Base-by-base conservation (phyloP, 1,139 yeast species). In the Saccharomycopsis hybrid region DNA sequence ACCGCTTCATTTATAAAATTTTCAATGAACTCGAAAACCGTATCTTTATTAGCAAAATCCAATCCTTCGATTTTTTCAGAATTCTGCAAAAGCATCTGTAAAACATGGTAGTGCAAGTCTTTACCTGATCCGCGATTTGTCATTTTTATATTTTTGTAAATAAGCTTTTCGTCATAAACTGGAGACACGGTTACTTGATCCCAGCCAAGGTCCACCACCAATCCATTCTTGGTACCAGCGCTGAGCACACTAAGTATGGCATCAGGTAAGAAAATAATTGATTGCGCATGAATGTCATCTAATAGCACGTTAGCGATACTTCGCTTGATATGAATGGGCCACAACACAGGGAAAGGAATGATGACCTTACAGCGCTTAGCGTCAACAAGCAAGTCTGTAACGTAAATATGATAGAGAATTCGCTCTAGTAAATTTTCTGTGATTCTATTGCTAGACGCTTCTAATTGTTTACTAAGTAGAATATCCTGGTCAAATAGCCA, bases 141-240 rank as follows among this genome's bases (percentile, higher is more conserved):
- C 7, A 59, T 54, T 41, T 49, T 59, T 5, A 58, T 41, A n/a
- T 56, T 56, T 8, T 60, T 61, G 18, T 62, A 63, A 37, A 71
- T 55, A 37, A 65, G 59, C 53, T 76, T 62, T 53, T 73, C 61
- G 56, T 81, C 86, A 49, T 64, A 64, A 0, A 85, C 73, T 0
- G 84, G 78, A 2, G 69, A 66, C 1, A 82, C 65, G 0, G 68
- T 64, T 1, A 73, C 60, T 27, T 70, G 65, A 32, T 69, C 70
- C 82, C 85, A 79, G 0, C 78, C 82, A 13, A 81, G 55, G 58
- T 82, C 80, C 1, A 83, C 62, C 1, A 84, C 78, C 1, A 84
- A 55, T 0, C 79, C 89, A 45, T 69, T 62, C 8, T 68, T 57
- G 1, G 69, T 57, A 1, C 82, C 83, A 0, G 79, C 65, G 0